Percentiles rank a stretch among this genome's conserved stretches.
Evolutionary conservation across 177 flowering plant species (phyloP).

Genomic region (Vitis hybrid): DNA sequence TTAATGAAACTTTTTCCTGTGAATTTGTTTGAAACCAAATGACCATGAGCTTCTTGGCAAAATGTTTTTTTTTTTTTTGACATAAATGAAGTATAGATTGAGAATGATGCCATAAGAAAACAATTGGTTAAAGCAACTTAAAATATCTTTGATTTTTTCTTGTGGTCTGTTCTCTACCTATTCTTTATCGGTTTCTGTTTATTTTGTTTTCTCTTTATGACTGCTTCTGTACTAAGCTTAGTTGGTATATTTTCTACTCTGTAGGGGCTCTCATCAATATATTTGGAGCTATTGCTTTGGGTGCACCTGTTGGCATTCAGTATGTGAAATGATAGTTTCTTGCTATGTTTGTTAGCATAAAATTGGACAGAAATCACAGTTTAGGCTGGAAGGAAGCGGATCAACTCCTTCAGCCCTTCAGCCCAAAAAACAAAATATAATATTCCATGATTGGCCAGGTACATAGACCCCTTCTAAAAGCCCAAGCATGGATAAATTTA

Average conservation of each 20-base stretch:
- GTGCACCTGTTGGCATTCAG: conserved; percentile 80
- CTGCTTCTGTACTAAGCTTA: not conserved
- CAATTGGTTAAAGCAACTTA: no score
- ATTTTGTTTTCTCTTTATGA: not conserved
- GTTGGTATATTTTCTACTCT: conserved; percentile 4
- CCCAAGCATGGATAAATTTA: not conserved
- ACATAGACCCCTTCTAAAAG: not conserved
- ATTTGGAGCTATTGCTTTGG: conserved; percentile 77
- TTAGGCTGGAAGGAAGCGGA: conserved; percentile 14
- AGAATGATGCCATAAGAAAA: no score
- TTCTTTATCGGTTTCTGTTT: not conserved
- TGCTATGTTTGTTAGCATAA: not conserved
- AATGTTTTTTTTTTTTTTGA: no score
- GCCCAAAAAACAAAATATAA: not conserved
- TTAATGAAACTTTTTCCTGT: no score
- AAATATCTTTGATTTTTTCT: no score
- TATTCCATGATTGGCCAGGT: conserved; percentile 6
- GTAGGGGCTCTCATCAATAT: conserved; percentile 76
- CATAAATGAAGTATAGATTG: no score
- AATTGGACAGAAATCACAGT: conserved; percentile 14
- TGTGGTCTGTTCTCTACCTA: not conserved
- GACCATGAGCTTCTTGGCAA: no score
- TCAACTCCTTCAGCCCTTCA: not conserved
- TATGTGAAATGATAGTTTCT: conserved; percentile 36
- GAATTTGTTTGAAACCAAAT: no score